phyloP scores from a whole-genome alignment of 2,329 filamentous ascomycete species.

The Akanthomyces muscarius region DNA sequence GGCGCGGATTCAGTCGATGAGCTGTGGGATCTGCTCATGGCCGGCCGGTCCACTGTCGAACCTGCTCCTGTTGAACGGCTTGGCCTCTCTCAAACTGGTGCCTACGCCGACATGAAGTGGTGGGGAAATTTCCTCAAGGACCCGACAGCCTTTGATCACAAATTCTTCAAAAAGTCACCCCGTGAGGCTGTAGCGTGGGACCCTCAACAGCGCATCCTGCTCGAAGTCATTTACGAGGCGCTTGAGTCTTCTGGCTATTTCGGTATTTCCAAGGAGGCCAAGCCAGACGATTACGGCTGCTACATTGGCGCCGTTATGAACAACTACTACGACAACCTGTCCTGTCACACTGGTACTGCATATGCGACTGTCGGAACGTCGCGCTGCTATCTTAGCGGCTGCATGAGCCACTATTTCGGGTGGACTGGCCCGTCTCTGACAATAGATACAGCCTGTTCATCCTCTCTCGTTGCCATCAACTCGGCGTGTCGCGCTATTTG shows the following conservation, averaged over 20 bases:
- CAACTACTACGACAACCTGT: slow-evolving; percentile 42
- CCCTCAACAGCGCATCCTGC: slow-evolving; percentile 35
- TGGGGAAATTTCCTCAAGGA: too few species aligned
- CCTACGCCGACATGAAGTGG: slow-evolving; percentile 5
- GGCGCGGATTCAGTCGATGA: slow-evolving; percentile 4
- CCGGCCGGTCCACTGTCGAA: not conserved
- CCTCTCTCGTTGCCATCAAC: slow-evolving; percentile 35
- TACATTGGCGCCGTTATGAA: slow-evolving; percentile 33
- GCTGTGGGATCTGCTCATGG: not conserved
- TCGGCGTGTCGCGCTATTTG: slow-evolving; percentile 29
- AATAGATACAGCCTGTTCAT: slow-evolving; percentile 38
- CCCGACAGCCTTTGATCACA: slow-evolving; percentile 33
- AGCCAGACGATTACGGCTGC: slow-evolving; percentile 29
- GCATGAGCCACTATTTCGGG: slow-evolving; percentile 34
- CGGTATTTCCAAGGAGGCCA: not conserved
- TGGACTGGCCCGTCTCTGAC: slow-evolving; percentile 34
- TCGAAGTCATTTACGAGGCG: slow-evolving; percentile 40
- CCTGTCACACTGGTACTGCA: slow-evolving; percentile 32
- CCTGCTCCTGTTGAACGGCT: not conserved
- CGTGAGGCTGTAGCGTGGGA: slow-evolving; percentile 36
- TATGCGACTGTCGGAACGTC: slow-evolving; percentile 36
- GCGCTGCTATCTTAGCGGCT: slow-evolving; percentile 31
- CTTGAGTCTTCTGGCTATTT: slow-evolving; percentile 29
- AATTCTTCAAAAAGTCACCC: slow-evolving; percentile 37
- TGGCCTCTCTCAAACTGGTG: not conserved